Base-by-base conservation (phyloP, 2,329 filamentous ascomycete genomes). In the Arthroderma sp. region DNA sequence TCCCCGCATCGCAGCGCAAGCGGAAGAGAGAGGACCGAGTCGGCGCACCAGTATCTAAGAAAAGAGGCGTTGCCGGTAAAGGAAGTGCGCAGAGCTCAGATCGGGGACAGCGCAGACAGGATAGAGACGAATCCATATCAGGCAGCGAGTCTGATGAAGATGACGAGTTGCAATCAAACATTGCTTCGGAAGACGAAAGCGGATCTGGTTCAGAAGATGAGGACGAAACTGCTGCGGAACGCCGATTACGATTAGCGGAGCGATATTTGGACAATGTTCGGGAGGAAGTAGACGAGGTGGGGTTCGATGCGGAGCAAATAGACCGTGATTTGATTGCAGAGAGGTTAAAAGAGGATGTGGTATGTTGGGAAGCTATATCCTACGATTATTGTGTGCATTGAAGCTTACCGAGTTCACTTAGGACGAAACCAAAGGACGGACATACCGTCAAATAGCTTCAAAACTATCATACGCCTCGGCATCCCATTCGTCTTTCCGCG, bases 251-350 rank as follows among this genome's bases (percentile, higher is more conserved):
- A 52, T 74, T 98, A 29, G 91, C 91, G 29, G 86, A 96, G 67
- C 80, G 85, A 56, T 96, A 98, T 62, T 75, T 98, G 44, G 83
- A 94, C 44, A 94, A 94, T 60, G 80, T 95, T 50, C 79, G 83
- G 56, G 76, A 83, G 56, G 83, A 94, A 53, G 80, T 86, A 47
- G 82, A 93, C 54, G 83, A 86, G 51, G 75, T 74, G 43, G 91
- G 87, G 34, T 98, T 96, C 58, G 87, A 98, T 65, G 91, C 91
- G 5, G 87, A 82, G 54, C 86, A 96, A 43, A 84, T 98, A 47
- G 91, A 96, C 66, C 75, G 83, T 48, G 91, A 98, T 59, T 69
- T 95, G 55, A 88, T 98, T 56, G 87, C 89, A 36, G 85, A 94
- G 63, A 73, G 88, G 54, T 69, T 98, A 55, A 80, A 89, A 64